Evolutionary conservation across 768 basidiomycete species (phyloP), one percentile per base, ranked within the genome.

Genomic region (Macrolepiota dolichaula): DNA sequence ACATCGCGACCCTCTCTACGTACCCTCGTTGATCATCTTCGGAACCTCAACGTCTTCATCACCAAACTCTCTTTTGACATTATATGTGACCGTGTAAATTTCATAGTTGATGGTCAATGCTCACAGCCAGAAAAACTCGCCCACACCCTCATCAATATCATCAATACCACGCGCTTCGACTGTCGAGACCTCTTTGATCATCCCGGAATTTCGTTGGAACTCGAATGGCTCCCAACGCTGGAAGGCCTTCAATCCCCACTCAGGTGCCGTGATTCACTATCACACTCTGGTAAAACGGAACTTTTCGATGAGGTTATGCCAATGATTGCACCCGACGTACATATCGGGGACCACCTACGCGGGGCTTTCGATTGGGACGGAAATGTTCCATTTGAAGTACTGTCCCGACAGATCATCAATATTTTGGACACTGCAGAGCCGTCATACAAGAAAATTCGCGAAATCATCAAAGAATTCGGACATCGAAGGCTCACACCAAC

Each of bases 241-340:
- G 55, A 62, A 32, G 77, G 77, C 6, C 64, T 81, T 19, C 59
- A 68, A 13, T 61, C 63, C 3, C 67, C 74, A 17, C 60, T 52
- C 1, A 59, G 69, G 10, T 78, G 77, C 64, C 68, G 70, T 11
- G 74, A 75, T 38, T 35, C 25, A 24, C 60, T 13, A 1, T 52
- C 67, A 17, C 69, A 52, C 12, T 64, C 63, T 52, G 65, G 57
- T 4, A 57, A 63, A 9, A 60, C 40, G 19, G 62, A 67, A 44
- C 70, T 82, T 2, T 81, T 78, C 55, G 77, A 81, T 57, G 63
- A 71, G 29, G 79, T 80, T 0, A 64, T 81, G 37, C 63, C 71
- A 1, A 63, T 73, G 0, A 66, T 81, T 37, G 70, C 72, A 32
- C 40, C 62, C 7, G 36, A 49, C 19, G 58, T 73, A 12, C 58